Percentiles rank a stretch among this genome's conserved stretches.
phyloP scores from a whole-genome alignment of 106 monocot genomes.

The Dioscorea zingiberensis region DNA sequence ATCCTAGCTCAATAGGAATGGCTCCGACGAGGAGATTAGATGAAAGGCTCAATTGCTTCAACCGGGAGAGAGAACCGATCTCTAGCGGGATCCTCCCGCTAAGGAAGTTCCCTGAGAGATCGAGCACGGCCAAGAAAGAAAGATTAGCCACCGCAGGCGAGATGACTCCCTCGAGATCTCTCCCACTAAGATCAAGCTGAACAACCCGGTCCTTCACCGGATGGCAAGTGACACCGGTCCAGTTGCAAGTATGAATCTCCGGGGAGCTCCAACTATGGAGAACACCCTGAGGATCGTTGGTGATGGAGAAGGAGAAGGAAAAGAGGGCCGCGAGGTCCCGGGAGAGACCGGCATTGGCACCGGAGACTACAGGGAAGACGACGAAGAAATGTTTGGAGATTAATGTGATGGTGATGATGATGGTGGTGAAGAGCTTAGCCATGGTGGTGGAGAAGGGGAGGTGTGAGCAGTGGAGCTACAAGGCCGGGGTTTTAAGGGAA shows the following conservation, averaged over 20 bases:
- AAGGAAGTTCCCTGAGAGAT: constrained; percentile 58
- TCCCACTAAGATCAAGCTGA: constrained; percentile 29
- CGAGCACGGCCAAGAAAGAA: constrained; percentile 49
- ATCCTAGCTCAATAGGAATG: constrained; percentile 46
- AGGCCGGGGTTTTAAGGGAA: constrained; percentile 27
- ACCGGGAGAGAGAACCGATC: constrained; percentile 30
- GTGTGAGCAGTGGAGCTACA: constrained; percentile 1
- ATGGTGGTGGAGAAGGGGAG: constrained; percentile 8
- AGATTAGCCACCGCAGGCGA: constrained; percentile 46
- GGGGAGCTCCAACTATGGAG: constrained; percentile 27
- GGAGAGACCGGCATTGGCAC: background rate
- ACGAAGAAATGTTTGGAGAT: too few species aligned
- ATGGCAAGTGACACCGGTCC: constrained; percentile 69
- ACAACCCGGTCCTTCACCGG: constrained; percentile 21
- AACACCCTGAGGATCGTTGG: constrained; percentile 17
- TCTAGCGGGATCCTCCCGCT: constrained; percentile 40
- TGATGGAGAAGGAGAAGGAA: constrained; percentile 26
- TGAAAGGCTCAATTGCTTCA: constrained; percentile 46
- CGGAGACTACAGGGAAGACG: background rate
- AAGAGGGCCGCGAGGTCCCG: constrained; percentile 40
- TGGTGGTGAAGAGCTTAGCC: constrained; percentile 7
- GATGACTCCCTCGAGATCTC: constrained; percentile 33
- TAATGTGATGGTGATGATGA: background rate
- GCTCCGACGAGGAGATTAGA: constrained; percentile 45
- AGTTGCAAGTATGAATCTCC: constrained; percentile 34